Evolutionary conservation across 805 yeast species (phyloP).

Genomic region (Candida sanyiensis): DNA sequence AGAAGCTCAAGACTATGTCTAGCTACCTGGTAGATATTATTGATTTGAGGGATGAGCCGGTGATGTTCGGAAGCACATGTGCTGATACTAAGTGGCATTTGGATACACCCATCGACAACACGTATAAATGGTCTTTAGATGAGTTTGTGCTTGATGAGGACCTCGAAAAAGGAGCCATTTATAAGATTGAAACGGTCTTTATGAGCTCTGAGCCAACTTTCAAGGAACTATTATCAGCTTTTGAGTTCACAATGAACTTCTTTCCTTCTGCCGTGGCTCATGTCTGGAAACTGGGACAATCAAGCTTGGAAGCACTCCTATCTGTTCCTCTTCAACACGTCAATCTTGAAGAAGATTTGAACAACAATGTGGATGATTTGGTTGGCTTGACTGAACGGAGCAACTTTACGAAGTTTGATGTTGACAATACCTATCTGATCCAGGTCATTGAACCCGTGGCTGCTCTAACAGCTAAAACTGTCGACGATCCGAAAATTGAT

Average conservation of each 20-base stretch:
- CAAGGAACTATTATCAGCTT: slow-evolving; percentile 11
- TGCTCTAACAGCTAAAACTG: too few relatives aligned
- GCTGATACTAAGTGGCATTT: neutral
- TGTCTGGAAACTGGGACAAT: neutral
- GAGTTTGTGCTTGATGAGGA: slow-evolving; percentile 10
- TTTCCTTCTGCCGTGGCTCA: neutral
- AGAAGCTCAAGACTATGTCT: neutral
- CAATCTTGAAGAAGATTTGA: neutral
- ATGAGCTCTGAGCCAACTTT: slow-evolving; percentile 18
- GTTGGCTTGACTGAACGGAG: neutral
- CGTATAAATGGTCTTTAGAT: slow-evolving; percentile 2
- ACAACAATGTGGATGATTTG: neutral
- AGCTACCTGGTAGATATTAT: neutral
- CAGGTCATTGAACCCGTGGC: too few relatives aligned
- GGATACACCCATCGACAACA: slow-evolving; percentile 1
- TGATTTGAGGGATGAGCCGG: neutral
- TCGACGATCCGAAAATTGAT: too few relatives aligned
- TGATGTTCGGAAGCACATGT: neutral
- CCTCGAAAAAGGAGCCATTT: slow-evolving; percentile 17
- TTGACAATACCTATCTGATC: neutral
- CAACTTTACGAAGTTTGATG: neutral
- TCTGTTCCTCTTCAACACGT: neutral
- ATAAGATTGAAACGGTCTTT: slow-evolving; percentile 14
- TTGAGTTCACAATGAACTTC: slow-evolving; percentile 8
- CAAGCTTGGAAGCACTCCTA: neutral